Evolutionary conservation across 2,329 filamentous ascomycete species (phyloP).

Genomic region (Ophiocordyceps camponoti-rufipedis): DNA sequence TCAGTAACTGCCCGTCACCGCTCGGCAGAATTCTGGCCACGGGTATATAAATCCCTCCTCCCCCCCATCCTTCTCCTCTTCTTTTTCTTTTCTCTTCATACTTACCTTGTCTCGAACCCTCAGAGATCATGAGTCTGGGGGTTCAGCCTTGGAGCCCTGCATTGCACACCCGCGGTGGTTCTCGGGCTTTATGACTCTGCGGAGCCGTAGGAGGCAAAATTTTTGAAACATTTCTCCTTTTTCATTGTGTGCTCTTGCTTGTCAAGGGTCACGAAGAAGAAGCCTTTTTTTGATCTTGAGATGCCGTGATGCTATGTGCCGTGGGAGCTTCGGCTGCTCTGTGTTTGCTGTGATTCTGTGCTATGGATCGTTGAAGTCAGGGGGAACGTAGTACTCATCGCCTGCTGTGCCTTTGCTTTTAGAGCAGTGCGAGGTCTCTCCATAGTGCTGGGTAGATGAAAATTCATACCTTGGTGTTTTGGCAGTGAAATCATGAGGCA

Average conservation of each 20-base stretch:
- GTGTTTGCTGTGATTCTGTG: no score
- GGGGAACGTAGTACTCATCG: no score
- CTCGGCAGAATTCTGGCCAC: conserved; percentile 2
- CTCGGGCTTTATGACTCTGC: conserved; percentile 28
- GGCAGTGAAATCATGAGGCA: no score
- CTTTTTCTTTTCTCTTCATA: conserved; percentile 23
- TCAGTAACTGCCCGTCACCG: conserved; percentile 3
- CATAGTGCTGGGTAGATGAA: no score
- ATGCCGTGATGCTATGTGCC: no score
- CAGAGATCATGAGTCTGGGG: conserved; percentile 23
- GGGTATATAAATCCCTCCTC: conserved; percentile 1
- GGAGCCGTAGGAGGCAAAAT: conserved; percentile 30
- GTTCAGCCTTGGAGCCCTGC: conserved; percentile 26
- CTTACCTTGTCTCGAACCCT: conserved; percentile 27
- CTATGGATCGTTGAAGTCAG: no score
- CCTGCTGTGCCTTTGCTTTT: no score
- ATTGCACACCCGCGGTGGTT: conserved; percentile 32
- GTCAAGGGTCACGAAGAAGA: conserved; percentile 24
- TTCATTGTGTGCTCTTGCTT: conserved; percentile 24
- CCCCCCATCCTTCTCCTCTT: conserved; percentile 1
- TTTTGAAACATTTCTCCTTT: conserved; percentile 28
- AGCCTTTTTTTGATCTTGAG: neutral
- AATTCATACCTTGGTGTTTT: no score
- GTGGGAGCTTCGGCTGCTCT: no score
- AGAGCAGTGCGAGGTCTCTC: no score